Conservation (phyloP, 2,329 filamentous ascomycete genomes). For the Nothophaeocryptopus gaeumannii region DNA sequence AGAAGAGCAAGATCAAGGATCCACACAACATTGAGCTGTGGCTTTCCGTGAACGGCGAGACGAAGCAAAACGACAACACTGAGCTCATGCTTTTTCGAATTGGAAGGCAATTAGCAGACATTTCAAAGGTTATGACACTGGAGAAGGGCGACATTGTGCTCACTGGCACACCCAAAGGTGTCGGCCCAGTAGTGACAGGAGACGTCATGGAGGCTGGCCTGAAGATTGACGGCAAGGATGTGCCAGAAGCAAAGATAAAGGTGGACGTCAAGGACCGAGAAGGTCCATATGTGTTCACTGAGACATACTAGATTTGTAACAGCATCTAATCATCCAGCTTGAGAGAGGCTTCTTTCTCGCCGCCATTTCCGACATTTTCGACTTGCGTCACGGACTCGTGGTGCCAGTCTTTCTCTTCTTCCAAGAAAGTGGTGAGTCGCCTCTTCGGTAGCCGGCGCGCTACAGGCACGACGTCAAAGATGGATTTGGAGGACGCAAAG, state of each 20-base stretch:
- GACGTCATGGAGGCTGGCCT: conserved; percentile 85
- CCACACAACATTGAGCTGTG: conserved; percentile 86
- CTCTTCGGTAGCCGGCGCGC: no score
- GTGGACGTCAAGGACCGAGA: conserved; percentile 77
- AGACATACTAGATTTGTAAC: conserved; percentile 40
- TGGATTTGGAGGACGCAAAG: conserved; percentile 17
- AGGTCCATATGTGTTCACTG: conserved; percentile 69
- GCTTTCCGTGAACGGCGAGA: conserved; percentile 75
- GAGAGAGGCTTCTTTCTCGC: no score
- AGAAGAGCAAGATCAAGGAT: conserved; percentile 75
- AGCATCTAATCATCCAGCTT: no score
- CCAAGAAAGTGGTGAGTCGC: no score
- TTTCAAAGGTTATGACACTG: conserved; percentile 91
- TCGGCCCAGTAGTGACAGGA: conserved; percentile 78
- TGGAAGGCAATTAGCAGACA: conserved; percentile 81
- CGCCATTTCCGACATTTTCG: no score
- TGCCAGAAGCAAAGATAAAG: conserved; percentile 81
- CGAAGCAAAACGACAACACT: conserved; percentile 83
- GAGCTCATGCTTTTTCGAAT: conserved; percentile 91
- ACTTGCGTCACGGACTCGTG: no score
- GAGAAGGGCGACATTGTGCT: conserved; percentile 89
- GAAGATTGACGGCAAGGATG: conserved; percentile 73
- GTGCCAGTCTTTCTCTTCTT: no score
- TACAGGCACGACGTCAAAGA: no score
- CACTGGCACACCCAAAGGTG: conserved; percentile 96